Conservation (phyloP, 345 rosid species). For the Adansonia digitata region DNA sequence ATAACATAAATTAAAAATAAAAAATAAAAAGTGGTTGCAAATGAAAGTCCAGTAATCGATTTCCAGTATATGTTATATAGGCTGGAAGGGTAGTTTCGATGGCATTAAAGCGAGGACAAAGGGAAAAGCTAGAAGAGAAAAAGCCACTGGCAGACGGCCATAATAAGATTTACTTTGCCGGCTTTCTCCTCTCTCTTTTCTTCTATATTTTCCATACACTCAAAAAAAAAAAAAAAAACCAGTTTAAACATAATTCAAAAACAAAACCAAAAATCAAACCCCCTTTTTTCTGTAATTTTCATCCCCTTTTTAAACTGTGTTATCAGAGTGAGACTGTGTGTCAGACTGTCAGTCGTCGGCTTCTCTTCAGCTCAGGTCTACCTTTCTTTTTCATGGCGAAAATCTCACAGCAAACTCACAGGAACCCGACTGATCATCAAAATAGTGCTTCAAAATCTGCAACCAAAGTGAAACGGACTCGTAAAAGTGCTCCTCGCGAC, state of each 20-base stretch:
- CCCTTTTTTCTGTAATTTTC: not conserved
- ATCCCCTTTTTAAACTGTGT: not conserved
- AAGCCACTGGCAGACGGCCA: not conserved
- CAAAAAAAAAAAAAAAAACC: no score
- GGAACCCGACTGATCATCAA: not conserved
- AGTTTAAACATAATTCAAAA: not conserved
- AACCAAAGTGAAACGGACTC: conserved; percentile 36
- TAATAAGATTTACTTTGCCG: not conserved
- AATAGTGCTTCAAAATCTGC: not conserved
- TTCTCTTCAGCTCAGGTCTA: not conserved
- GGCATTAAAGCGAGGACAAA: not conserved
- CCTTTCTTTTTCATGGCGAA: conserved; percentile 32
- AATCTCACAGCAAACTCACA: conserved; percentile 20
- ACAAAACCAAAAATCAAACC: not conserved
- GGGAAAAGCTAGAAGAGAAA: not conserved
- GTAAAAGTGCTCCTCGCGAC: conserved; percentile 48
- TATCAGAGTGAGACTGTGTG: not conserved
- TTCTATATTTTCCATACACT: not conserved
- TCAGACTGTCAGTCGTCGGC: not conserved
- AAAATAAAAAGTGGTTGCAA: no score
- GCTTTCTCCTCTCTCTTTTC: not conserved
- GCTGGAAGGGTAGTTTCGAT: no score
- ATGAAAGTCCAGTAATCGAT: no score
- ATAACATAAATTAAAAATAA: no score
- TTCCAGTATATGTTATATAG: no score